phyloP scores from a whole-genome alignment of 179 eudicot genomes.

The Amaranthus tricolor region DNA sequence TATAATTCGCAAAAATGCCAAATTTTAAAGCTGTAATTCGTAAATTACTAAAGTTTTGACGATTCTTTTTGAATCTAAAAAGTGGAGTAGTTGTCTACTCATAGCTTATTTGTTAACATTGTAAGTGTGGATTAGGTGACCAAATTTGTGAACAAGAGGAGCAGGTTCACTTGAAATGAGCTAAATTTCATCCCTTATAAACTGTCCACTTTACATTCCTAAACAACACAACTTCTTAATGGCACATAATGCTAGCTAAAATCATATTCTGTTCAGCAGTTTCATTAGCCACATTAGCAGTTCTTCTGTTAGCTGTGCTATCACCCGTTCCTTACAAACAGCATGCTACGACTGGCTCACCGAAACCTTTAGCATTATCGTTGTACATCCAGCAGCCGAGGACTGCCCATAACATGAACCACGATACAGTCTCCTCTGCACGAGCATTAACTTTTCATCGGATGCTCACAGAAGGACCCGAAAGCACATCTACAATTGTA shows the following conservation, averaged over 20 bases:
- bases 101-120: too few relatives aligned
- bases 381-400: slow-evolving; percentile 62
- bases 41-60: too few relatives aligned
- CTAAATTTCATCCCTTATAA: slow-evolving; percentile 1
- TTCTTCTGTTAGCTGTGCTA: slow-evolving; percentile 53
- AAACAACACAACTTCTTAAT: background rate
- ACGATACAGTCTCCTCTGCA: slow-evolving; percentile 6
- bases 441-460: slow-evolving; percentile 60
- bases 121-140: slow-evolving; percentile 5
- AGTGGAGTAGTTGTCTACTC: too few relatives aligned
- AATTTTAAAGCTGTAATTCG: too few relatives aligned
- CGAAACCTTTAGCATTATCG: slow-evolving; percentile 43
- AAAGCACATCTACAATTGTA: slow-evolving; percentile 49
- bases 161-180: slow-evolving; percentile 14
- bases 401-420: slow-evolving; percentile 3
- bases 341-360: slow-evolving; percentile 2
- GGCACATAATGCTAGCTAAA: slow-evolving; percentile 47
- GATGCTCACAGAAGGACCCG: slow-evolving; percentile 59
- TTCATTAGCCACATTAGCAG: slow-evolving; percentile 46
- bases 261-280: slow-evolving; percentile 59
- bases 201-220: background rate
- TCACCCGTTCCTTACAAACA: slow-evolving; percentile 50
- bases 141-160: background rate
- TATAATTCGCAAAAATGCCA: too few relatives aligned
- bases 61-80: too few relatives aligned